phyloP scores from a whole-genome alignment of 164 flowering plant genomes.

The Tinospora cordifolia region DNA sequence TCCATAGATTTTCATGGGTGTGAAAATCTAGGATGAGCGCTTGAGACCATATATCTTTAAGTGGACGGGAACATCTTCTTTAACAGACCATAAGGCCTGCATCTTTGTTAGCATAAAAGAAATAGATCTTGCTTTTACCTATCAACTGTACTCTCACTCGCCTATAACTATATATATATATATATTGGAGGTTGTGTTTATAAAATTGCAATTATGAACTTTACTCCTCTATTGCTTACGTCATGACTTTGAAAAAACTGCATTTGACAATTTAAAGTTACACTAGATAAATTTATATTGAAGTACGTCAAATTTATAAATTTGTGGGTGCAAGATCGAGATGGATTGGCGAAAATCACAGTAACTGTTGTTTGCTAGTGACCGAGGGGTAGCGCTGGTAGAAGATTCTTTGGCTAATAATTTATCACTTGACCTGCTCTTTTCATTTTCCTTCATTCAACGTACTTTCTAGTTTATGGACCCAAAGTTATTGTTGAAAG shows the following conservation, averaged over 20 bases:
- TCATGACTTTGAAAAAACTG: background rate
- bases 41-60: background rate
- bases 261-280: background rate
- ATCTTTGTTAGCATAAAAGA: background rate
- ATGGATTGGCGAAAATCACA: background rate
- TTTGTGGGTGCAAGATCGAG: background rate
- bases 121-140: background rate
- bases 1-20: background rate
- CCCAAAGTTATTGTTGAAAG: background rate
- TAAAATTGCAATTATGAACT: background rate
- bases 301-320: background rate
- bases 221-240: background rate
- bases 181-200: background rate
- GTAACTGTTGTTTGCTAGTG: background rate
- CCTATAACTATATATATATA: background rate
- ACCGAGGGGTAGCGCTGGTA: background rate
- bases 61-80: background rate
- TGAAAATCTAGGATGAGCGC: background rate
- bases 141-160: background rate
- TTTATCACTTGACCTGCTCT: background rate
- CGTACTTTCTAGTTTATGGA: background rate
- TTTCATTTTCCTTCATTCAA: background rate
- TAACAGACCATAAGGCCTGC: background rate
- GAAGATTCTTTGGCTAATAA: background rate
- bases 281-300: background rate